Conservation (phyloP, 352 stramenopile genomes). For the Globisporangium alternatum region DNA sequence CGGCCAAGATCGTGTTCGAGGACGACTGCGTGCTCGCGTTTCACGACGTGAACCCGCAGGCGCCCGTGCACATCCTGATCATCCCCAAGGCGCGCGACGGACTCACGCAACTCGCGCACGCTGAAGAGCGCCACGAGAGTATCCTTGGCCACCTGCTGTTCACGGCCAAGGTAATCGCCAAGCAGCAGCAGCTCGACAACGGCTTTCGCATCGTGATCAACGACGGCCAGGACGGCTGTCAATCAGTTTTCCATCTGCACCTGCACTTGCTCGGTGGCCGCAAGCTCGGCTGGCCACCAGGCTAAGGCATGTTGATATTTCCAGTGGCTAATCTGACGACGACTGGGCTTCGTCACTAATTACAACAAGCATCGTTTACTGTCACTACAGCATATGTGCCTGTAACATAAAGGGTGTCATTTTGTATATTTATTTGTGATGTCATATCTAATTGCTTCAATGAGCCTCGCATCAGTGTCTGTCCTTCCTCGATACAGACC, state of each 20-base stretch:
- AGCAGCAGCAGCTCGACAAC: slow-evolving; percentile 88
- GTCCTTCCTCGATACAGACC: too few species aligned
- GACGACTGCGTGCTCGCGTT: slow-evolving; percentile 97
- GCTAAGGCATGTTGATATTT: slow-evolving; percentile 31
- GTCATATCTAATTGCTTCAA: background rate
- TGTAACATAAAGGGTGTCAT: background rate
- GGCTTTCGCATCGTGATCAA: slow-evolving; percentile 98
- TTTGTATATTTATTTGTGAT: background rate
- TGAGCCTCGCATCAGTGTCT: background rate
- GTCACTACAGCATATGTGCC: too few species aligned
- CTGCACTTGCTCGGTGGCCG: slow-evolving; percentile 95
- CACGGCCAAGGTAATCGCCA: slow-evolving; percentile 91
- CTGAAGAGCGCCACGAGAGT: slow-evolving; percentile 90
- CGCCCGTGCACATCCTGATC: slow-evolving; percentile 95
- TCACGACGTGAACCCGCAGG: slow-evolving; percentile 96
- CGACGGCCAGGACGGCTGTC: slow-evolving; percentile 88
- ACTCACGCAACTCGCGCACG: slow-evolving; percentile 90
- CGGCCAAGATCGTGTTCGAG: slow-evolving; percentile 95
- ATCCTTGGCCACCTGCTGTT: slow-evolving; percentile 94
- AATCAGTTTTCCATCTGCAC: slow-evolving; percentile 90
- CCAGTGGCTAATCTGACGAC: slow-evolving; percentile 4
- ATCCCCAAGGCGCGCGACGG: slow-evolving; percentile 95
- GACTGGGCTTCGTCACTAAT: background rate
- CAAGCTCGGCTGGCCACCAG: slow-evolving; percentile 93
- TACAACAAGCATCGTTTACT: background rate